A percentile compares a stretch with the other conserved stretches of the same genome.
Conservation (phyloP, 768 basidiomycete species). For the Boletus patriciae region DNA sequence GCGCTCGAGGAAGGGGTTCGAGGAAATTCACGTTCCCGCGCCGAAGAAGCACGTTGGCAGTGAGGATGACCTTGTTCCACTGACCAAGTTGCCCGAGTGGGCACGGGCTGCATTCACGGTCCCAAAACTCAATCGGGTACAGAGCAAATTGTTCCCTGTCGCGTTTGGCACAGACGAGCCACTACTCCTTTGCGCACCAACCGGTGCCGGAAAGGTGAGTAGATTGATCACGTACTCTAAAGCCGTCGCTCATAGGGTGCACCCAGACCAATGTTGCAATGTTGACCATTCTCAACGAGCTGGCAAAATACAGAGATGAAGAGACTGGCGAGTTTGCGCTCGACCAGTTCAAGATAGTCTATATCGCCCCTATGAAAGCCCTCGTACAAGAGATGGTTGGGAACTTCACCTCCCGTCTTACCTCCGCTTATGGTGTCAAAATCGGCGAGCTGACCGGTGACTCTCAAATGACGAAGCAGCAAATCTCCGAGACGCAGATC, state of each 20-base stretch:
- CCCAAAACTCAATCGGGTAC: slow-evolving; percentile 81
- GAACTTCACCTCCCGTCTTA: slow-evolving; percentile 81
- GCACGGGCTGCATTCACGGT: slow-evolving; percentile 84
- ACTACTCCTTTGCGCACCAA: slow-evolving; percentile 93
- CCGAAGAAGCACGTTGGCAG: slow-evolving; percentile 73
- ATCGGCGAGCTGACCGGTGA: slow-evolving; percentile 97
- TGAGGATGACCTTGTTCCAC: slow-evolving; percentile 68
- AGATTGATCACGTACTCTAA: neutral
- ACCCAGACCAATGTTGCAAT: slow-evolving; percentile 95
- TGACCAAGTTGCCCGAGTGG: slow-evolving; percentile 80
- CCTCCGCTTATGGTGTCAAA: slow-evolving; percentile 62
- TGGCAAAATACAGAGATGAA: slow-evolving; percentile 84
- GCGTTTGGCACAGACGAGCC: slow-evolving; percentile 97
- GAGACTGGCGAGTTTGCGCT: slow-evolving; percentile 78
- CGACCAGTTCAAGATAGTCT: slow-evolving; percentile 93
- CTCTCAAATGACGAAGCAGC: slow-evolving; percentile 96
- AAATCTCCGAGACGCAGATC: slow-evolving; percentile 95
- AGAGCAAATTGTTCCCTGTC: slow-evolving; percentile 89
- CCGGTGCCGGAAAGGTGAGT: slow-evolving; percentile 94
- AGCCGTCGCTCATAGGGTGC: slow-evolving; percentile 12
- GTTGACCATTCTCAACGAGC: slow-evolving; percentile 89
- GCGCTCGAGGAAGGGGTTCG: slow-evolving; percentile 92
- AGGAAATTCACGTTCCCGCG: slow-evolving; percentile 95
- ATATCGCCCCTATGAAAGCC: slow-evolving; percentile 99
- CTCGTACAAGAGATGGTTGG: slow-evolving; percentile 99